A percentile compares a stretch with the other conserved stretches of the same genome.
phyloP scores from a whole-genome alignment of 306 rosid species.

The Rubus parviflorus region DNA sequence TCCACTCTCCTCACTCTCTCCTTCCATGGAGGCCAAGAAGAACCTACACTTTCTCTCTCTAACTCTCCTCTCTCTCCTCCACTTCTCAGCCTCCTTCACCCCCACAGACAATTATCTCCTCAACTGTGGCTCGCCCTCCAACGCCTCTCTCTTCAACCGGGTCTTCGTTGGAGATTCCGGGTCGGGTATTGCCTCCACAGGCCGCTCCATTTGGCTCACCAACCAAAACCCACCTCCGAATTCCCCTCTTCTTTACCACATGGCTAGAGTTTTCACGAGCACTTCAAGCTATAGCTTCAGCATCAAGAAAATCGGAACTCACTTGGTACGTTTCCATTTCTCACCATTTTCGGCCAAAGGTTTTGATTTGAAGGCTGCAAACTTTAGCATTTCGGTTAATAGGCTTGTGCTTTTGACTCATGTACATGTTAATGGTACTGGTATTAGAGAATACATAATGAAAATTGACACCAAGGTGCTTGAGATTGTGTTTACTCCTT shows the following conservation, averaged over 20 bases:
- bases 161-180: conserved; percentile 52
- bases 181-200: conserved; percentile 46
- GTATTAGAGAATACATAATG: conserved; percentile 61
- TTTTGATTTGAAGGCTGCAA: conserved; percentile 58
- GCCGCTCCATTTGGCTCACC: conserved; percentile 46
- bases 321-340: conserved; percentile 85
- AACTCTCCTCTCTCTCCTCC: conserved; percentile 30
- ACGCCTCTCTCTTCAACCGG: conserved; percentile 52
- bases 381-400: conserved; percentile 54
- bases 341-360: conserved; percentile 61
- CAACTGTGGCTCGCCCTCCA: conserved; percentile 74
- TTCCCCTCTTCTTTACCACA: conserved; percentile 48
- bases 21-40: conserved; percentile 51
- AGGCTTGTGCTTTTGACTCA: conserved; percentile 36
- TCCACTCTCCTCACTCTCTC: not conserved
- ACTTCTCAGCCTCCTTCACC: conserved; percentile 53
- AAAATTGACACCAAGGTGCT: conserved; percentile 42
- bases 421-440: conserved; percentile 32
- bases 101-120: conserved; percentile 73
- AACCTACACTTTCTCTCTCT: conserved; percentile 30
- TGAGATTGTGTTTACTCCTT: conserved; percentile 57
- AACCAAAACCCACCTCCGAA: conserved; percentile 52
- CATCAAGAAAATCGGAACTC: conserved; percentile 65
- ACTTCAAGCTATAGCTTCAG: conserved; percentile 56
- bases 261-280: conserved; percentile 76